Percentiles rank a stretch among this genome's conserved stretches.
Conservation (phyloP, 139 green algal species). For the Coelastrella sp. region DNA sequence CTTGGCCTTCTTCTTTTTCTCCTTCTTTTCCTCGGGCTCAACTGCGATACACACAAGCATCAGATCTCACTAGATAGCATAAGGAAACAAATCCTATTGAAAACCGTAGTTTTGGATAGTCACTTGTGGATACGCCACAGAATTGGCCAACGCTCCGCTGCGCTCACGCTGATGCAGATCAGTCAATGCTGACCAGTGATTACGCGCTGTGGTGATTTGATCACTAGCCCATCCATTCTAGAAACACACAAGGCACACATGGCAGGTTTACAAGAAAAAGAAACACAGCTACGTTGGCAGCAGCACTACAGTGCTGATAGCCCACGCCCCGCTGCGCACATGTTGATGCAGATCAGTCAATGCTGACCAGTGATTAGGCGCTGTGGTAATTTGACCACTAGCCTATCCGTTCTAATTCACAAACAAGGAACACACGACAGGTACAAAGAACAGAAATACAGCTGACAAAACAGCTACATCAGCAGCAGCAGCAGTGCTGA, state of each 20-base stretch:
- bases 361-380: background rate
- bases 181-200: too few relatives aligned
- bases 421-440: background rate
- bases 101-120: too few relatives aligned
- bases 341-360: too few relatives aligned
- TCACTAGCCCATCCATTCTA: background rate
- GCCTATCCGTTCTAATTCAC: background rate
- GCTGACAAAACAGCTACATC: too few relatives aligned
- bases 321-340: too few relatives aligned
- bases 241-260: background rate
- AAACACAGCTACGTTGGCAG: background rate
- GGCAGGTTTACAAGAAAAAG: background rate
- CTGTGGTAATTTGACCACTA: background rate
- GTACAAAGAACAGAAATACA: background rate
- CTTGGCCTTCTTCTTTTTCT: slow-evolving; percentile 65
- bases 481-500: background rate
- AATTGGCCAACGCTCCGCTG: too few relatives aligned
- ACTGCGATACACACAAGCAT: background rate
- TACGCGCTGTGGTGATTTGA: background rate
- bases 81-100: too few relatives aligned
- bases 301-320: background rate
- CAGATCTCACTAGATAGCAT: too few relatives aligned
- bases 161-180: too few relatives aligned
- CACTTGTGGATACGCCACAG: too few relatives aligned
- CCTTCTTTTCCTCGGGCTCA: slow-evolving; percentile 46